Evolutionary conservation across 805 yeast genomes (phyloP), one percentile per base, ranked within the genome.

Genomic region (Isabelozyma heimii): DNA sequence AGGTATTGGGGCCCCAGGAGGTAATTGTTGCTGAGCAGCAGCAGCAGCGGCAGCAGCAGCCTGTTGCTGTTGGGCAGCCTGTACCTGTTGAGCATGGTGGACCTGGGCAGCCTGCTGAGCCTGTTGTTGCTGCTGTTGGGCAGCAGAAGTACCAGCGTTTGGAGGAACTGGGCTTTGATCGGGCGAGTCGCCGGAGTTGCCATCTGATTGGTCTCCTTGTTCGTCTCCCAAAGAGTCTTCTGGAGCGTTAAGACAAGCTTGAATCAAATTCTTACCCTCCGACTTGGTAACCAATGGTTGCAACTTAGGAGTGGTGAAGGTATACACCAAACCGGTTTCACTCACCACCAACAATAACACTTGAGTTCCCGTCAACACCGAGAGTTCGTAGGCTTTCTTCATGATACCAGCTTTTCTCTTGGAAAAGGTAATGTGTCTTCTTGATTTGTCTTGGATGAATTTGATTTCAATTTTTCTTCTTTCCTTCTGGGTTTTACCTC

Each of bases 381-480:
- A 87, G 55, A 94, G 79, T 69, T 94, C 99, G 72, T 92, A 94
- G n/a, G 99, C 99, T 75, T 94, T 94, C 75, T 94, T 94, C 99
- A 94, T 94, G 63, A 94, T 92, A 59, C 99, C 99, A 42, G 97
- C 98, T 73, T 92, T 92, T 73, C 99, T 87, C 75, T 94, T 94
- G 47, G 97, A 90, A 63, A 94, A 94, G 28, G 99, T 94, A 60
- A 94, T 95, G 72, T 94, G 99, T 64, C 99, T 89, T 69, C 99
- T 84, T 16, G 97, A 89, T 74, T 94, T 94, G 71, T 94, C 97
- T 75, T 92, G 97, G 63, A 94, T 94, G 65, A 94, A 94, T 76
- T 90, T 89, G 68, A 94, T 94, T 71, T 94, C 99, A 62, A 92
- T 92, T 72, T 92, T 92, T 76, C 99, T 75, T 64, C 85, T 72